A percentile compares a stretch with the other conserved stretches of the same genome.
phyloP scores from a whole-genome alignment of 768 basidiomycete genomes.

The Tephrocybe rancida region DNA sequence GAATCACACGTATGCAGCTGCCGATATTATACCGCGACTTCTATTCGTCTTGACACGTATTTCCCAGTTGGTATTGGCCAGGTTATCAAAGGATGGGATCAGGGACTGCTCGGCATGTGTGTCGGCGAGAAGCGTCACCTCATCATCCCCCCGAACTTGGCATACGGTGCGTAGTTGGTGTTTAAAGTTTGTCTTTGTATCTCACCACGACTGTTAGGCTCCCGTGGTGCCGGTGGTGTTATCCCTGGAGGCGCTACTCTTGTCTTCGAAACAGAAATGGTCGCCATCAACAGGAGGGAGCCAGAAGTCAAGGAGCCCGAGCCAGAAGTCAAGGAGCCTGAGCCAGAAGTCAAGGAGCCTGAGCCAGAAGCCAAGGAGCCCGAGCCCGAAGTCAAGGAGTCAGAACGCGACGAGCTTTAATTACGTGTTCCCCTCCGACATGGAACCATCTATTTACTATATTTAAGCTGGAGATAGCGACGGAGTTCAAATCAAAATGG shows the following conservation, averaged over 20 bases:
- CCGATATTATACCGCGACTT: neutral
- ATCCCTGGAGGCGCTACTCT: conserved; percentile 75
- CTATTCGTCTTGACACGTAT: neutral
- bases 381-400: neutral
- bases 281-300: conserved; percentile 48
- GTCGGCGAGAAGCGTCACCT: conserved; percentile 85
- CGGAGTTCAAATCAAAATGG: too few relatives aligned
- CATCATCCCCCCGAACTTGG: conserved; percentile 79
- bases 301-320: neutral
- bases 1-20: conserved; percentile 73
- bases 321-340: too few relatives aligned
- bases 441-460: too few relatives aligned
- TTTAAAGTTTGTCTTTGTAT: neutral
- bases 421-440: too few relatives aligned
- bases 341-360: too few relatives aligned
- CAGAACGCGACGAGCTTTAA: conserved; percentile 3
- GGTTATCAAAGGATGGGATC: conserved; percentile 86
- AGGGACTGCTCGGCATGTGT: conserved; percentile 85
- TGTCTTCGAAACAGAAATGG: conserved; percentile 86
- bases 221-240: conserved; percentile 70
- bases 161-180: conserved; percentile 69
- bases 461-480: too few relatives aligned
- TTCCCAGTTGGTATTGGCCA: conserved; percentile 72
- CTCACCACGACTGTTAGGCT: conserved; percentile 45
- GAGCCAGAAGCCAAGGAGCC: too few relatives aligned